These are phyloP conservation scores for Cladosporium phlei DNA, from an alignment of 2,329 filamentous ascomycete genomes.

Conservation along the genomic window DNA sequence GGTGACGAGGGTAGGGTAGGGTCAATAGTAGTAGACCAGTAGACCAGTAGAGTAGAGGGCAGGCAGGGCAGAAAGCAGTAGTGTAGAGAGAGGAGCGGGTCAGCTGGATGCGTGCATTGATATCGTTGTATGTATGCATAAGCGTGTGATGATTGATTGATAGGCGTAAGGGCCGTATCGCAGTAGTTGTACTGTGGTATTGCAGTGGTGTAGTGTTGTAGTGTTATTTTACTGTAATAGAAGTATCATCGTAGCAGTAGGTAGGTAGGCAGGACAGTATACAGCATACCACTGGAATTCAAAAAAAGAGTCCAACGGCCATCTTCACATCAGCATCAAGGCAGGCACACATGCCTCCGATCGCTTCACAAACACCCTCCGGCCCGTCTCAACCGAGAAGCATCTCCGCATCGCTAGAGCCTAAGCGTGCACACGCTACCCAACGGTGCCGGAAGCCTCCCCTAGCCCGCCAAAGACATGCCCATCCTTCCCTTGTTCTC, in stretches of 20 bases:
- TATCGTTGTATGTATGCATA: too few relatives aligned
- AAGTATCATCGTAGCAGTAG: background rate
- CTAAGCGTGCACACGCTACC: background rate
- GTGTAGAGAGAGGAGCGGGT: background rate
- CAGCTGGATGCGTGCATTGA: conserved; percentile 11
- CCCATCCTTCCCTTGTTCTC: background rate
- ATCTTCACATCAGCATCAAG: background rate
- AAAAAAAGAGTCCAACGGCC: background rate
- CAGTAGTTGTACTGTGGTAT: too few relatives aligned
- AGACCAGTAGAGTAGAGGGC: background rate
- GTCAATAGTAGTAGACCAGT: background rate
- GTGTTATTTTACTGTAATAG: too few relatives aligned
- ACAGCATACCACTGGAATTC: background rate
- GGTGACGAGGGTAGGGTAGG: background rate
- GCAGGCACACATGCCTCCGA: background rate
- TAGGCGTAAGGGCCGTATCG: too few relatives aligned
- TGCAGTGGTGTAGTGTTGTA: too few relatives aligned
- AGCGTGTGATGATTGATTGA: too few relatives aligned
- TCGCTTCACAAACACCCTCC: background rate
- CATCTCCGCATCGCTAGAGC: conserved; percentile 4
- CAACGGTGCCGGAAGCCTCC: background rate
- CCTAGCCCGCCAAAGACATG: background rate
- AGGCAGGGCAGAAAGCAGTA: too few relatives aligned
- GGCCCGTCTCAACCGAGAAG: conserved; percentile 9
- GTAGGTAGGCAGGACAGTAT: background rate